These are phyloP conservation scores for Coemansia sp. DNA, from an alignment of 192 early-diverging fungal species.

Conservation along the genomic window DNA sequence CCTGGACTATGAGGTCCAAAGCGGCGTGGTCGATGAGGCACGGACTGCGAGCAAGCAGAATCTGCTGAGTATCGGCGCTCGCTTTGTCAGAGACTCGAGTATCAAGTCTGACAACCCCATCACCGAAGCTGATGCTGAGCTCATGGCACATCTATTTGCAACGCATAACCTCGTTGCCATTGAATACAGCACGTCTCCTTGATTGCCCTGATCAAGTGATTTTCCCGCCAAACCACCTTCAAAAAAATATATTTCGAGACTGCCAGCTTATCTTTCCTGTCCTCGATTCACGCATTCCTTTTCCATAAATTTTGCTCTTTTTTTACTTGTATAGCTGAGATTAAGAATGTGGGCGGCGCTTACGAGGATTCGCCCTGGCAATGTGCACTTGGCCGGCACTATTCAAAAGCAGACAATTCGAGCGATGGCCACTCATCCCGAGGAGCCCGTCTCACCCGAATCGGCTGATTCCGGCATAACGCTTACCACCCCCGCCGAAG, in stretches of 20 bases:
- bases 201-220: not conserved
- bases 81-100: constrained; percentile 21
- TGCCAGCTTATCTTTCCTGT: not conserved
- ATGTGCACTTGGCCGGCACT: not conserved
- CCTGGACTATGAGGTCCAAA: constrained; percentile 34
- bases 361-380: constrained; percentile 5
- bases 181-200: not conserved
- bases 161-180: constrained; percentile 17
- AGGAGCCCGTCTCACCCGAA: not conserved
- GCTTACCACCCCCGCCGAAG: not conserved
- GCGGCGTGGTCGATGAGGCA: constrained; percentile 38
- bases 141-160: constrained; percentile 40
- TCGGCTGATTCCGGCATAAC: not conserved
- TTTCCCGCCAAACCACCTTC: not conserved
- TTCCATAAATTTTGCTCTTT: not conserved
- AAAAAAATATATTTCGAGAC: not conserved
- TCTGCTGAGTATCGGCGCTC: constrained; percentile 29
- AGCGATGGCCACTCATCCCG: constrained; percentile 1
- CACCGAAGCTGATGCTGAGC: constrained; percentile 29
- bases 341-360: constrained; percentile 1
- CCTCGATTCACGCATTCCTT: not conserved
- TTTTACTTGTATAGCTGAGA: not conserved
- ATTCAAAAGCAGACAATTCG: not conserved
- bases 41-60: constrained; percentile 38
- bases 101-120: not conserved